Base-by-base conservation (phyloP, 202 grass and related monocot genomes). In the Eragrostis tef region DNA sequence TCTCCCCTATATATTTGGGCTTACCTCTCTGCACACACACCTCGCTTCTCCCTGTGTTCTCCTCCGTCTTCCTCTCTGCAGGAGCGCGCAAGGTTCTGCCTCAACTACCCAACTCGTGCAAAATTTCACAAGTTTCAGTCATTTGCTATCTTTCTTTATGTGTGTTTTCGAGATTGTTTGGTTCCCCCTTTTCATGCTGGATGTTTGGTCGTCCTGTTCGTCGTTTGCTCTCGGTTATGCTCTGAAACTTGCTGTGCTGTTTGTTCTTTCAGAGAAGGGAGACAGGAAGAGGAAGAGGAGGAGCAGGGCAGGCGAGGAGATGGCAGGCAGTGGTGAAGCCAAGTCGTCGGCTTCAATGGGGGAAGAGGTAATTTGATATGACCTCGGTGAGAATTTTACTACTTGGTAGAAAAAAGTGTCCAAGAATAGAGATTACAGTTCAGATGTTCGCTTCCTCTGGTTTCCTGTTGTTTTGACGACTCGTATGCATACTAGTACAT, bases 281-380 rank as follows among this genome's bases (percentile, higher is more conserved):
- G 76, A 21, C 31, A 46, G 85, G 16, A 36, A 75, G 24, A 67
- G 29, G 70, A 64, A 60, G 24, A 50, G 66, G 52, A 51, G 59
- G n/a, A 66, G n/a, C 46, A 84, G 82, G 54, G 19, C 46, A 84
- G 82, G 54, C 15, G 27, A 24, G 11, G 79, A 83, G 87, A 93
- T 97, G 94, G 89, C 89, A 9, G 87, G 88, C 34, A 74, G 80
- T 44, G 87, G 81, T 29, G 89, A 79, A 72, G 86, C 80, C 6
- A 89, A 92, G 34, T 74, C 86, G 6, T 70, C 69, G 61, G 81
- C 72, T 81, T 87, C 75, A 9, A 47, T 73, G 79, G 88, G 82
- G 45, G 81, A 94, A 82, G 94, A 98, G 92, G 94, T 95, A 85
- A 72, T 10, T 67, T 54, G 8, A 52, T 70, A 10, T 52, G 34